Conservation (phyloP, 345 rosid genomes). For the Pistacia atlantica region DNA sequence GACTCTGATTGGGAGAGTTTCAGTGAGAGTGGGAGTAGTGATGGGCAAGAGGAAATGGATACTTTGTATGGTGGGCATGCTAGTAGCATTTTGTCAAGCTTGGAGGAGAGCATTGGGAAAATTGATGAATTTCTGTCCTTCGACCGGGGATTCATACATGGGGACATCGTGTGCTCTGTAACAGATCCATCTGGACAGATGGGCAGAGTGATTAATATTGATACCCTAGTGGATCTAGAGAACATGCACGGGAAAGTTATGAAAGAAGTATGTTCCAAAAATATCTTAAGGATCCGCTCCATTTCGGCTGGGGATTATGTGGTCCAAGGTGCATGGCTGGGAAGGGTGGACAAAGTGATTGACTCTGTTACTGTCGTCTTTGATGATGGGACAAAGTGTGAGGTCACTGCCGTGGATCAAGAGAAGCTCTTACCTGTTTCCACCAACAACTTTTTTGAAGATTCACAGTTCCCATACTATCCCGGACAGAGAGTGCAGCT, state of each 20-base stretch:
- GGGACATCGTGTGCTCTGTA: constrained; percentile 71
- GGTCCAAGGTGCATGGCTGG: constrained; percentile 77
- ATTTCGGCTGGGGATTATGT: constrained; percentile 80
- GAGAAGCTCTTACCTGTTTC: constrained; percentile 63
- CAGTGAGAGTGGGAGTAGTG: constrained; percentile 85
- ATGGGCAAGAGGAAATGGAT: constrained; percentile 63
- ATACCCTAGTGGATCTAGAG: constrained; percentile 69
- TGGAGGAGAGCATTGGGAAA: constrained; percentile 81
- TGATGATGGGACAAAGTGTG: constrained; percentile 74
- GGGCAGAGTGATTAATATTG: constrained; percentile 67
- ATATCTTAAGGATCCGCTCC: constrained; percentile 57
- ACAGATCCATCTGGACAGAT: constrained; percentile 73
- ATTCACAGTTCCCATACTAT: constrained; percentile 61
- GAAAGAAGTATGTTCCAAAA: constrained; percentile 60
- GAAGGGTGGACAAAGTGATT: constrained; percentile 63
- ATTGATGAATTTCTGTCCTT: constrained; percentile 89
- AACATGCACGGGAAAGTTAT: constrained; percentile 51
- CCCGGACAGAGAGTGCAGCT: constrained; percentile 89
- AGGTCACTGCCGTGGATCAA: constrained; percentile 57
- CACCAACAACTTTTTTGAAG: constrained; percentile 63
- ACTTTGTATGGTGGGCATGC: constrained; percentile 63
- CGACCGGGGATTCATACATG: constrained; percentile 70
- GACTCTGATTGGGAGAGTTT: constrained; percentile 91
- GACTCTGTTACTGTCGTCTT: constrained; percentile 64
- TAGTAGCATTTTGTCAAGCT: constrained; percentile 67